A percentile compares a stretch with the other conserved stretches of the same genome.
Evolutionary conservation across 169 alveolate species (phyloP).

Genomic region (Cryptosporidium bovis): DNA sequence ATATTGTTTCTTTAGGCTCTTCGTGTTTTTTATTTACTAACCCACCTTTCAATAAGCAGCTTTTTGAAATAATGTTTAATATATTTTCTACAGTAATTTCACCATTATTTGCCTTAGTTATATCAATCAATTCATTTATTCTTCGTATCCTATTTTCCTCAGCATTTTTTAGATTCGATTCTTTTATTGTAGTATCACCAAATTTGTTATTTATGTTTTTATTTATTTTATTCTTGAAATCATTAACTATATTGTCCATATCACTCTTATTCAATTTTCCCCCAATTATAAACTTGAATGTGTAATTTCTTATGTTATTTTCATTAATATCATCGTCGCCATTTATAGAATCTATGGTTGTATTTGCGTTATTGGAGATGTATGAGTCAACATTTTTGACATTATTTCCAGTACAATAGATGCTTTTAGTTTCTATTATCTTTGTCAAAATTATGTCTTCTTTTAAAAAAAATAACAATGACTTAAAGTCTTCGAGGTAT

Average conservation of each 20-base stretch:
- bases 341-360: too few relatives aligned
- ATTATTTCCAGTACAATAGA: too few relatives aligned
- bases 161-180: not conserved
- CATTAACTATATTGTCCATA: slow-evolving; percentile 1
- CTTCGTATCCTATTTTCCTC: slow-evolving; percentile 36
- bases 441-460: slow-evolving; percentile 3
- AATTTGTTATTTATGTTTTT: not conserved
- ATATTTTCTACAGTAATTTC: slow-evolving; percentile 1
- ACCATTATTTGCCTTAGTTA: not conserved
- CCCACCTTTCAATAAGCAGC: slow-evolving; percentile 43
- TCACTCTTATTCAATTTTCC: slow-evolving; percentile 12
- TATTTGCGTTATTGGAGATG: too few relatives aligned
- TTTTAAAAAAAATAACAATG: not conserved
- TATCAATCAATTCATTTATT: slow-evolving; percentile 3
- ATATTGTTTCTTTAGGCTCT: slow-evolving; percentile 4
- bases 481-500: slow-evolving; percentile 7
- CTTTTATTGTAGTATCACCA: not conserved
- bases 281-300: not conserved
- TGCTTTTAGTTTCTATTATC: not conserved
- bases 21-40: slow-evolving; percentile 29
- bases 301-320: not conserved
- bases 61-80: slow-evolving; percentile 30
- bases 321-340: not conserved
- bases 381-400: too few relatives aligned
- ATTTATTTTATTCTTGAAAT: not conserved